Base-by-base conservation (phyloP, 208 protist species). In the Novymonas esmeraldas region DNA sequence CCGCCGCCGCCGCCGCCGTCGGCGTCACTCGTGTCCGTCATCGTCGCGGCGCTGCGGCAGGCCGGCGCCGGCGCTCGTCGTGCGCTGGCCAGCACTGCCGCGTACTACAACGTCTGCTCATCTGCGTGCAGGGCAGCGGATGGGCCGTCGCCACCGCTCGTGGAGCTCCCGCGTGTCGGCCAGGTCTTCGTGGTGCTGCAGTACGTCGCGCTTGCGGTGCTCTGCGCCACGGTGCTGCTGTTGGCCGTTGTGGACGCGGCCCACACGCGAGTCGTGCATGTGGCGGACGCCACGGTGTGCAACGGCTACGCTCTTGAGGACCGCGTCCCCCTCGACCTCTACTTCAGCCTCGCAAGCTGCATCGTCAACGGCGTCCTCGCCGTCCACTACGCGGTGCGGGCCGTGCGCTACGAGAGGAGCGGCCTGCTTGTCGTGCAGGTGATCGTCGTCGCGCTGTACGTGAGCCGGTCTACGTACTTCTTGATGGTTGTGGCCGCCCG, bases 361-460 rank as follows among this genome's bases (percentile, higher is more conserved):
- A 18, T 79, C 22, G 28, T 89, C 22, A 89, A 89, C 58, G 60
- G 66, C 14, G 51, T 79, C 26, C 57, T 89, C 28, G 45, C 69
- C 16, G 49, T 78, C 18, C 78, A 49, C 63, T 85, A 75, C 73
- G 57, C 83, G 0, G 52, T 88, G 22, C 87, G 76, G 38, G 80
- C 83, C 0, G 81, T 83, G 20, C 80, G 81, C 46, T 82, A 79
- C 45, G 83, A 93, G 51, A 79, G 83, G 54, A 46, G 74, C 5
- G 77, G 81, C 11, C 49, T 81, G 33, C 74, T 93, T 7, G 58
- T 89, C 20, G 79, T 76, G 24, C 74, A 85, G 46, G 73, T 70
- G 18, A 61, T 88, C 16, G 56, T 79, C 45, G 73, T 81, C 4
- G 49, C 72, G 36, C 60, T 93, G 48, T 75, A 89, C 62, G 28